A percentile compares a stretch with the other conserved stretches of the same genome.
Conservation (phyloP, 169 alveolate genomes). For the Hammondia hammondi region DNA sequence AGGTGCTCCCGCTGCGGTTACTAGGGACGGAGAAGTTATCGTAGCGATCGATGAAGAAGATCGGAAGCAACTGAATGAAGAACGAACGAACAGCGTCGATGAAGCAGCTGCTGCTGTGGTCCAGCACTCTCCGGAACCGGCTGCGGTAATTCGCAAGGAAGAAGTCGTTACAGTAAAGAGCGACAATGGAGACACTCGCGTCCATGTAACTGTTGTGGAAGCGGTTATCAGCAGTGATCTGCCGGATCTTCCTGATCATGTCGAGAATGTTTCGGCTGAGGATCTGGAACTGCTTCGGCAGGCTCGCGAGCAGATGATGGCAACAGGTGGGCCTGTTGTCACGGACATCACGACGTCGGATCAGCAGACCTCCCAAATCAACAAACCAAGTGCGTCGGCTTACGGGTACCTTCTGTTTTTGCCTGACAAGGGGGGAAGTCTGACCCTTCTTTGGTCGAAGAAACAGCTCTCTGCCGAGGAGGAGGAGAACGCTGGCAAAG, state of each 20-base stretch:
- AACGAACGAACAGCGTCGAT: background rate
- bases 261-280: background rate
- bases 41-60: background rate
- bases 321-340: background rate
- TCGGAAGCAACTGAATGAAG: background rate
- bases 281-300: constrained; percentile 3
- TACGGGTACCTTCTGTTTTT: background rate
- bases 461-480: background rate
- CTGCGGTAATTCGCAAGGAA: constrained; percentile 1
- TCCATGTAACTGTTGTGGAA: background rate
- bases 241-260: background rate
- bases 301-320: constrained; percentile 7
- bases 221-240: background rate
- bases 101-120: background rate
- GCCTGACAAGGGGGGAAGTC: constrained; percentile 1
- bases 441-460: constrained; percentile 19
- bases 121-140: background rate
- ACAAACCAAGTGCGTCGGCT: background rate
- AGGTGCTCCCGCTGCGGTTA: background rate
- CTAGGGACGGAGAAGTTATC: background rate
- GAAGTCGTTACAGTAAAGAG: background rate
- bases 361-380: background rate
- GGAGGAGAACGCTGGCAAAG: background rate
- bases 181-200: background rate
- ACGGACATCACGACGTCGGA: background rate